These are phyloP conservation scores for Panicum miliaceum DNA, from an alignment of 176 grass and related monocot genomes.

Conservation along the genomic window DNA sequence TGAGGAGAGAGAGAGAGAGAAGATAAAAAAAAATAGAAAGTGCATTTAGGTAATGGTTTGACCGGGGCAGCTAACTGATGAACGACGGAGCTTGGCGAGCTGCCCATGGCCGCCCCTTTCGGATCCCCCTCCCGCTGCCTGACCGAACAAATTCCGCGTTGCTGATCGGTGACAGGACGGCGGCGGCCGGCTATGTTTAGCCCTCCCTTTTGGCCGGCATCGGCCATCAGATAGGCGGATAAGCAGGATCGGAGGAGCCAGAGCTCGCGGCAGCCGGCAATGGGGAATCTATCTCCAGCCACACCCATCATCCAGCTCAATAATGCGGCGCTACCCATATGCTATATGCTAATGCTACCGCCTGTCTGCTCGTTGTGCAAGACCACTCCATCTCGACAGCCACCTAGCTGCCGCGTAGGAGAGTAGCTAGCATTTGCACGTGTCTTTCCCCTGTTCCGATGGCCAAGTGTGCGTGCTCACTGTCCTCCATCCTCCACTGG, in stretches of 20 bases:
- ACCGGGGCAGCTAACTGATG: neutral
- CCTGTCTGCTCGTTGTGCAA: neutral
- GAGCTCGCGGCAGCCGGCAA: conserved; percentile 4
- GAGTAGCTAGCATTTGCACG: neutral
- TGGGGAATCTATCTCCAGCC: conserved; percentile 28
- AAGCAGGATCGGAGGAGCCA: neutral
- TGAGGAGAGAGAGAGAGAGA: too few species aligned
- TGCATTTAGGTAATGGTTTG: neutral
- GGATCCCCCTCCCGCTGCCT: neutral
- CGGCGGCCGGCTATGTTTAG: neutral
- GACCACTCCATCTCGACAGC: neutral
- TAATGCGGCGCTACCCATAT: conserved; percentile 17
- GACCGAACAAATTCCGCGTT: conserved; percentile 16
- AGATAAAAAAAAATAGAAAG: neutral
- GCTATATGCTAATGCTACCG: neutral
- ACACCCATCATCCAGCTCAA: neutral
- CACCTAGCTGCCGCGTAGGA: neutral
- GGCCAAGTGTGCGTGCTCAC: neutral
- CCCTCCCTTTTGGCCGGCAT: conserved; percentile 6
- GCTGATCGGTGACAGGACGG: neutral
- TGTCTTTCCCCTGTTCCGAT: too few species aligned
- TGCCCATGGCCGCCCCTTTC: conserved; percentile 16
- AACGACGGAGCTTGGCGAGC: conserved; percentile 12
- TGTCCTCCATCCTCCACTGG: neutral
- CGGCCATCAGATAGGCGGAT: neutral